Conservation (phyloP, 1,139 yeast genomes). For the Debaryomyces coudertii region DNA sequence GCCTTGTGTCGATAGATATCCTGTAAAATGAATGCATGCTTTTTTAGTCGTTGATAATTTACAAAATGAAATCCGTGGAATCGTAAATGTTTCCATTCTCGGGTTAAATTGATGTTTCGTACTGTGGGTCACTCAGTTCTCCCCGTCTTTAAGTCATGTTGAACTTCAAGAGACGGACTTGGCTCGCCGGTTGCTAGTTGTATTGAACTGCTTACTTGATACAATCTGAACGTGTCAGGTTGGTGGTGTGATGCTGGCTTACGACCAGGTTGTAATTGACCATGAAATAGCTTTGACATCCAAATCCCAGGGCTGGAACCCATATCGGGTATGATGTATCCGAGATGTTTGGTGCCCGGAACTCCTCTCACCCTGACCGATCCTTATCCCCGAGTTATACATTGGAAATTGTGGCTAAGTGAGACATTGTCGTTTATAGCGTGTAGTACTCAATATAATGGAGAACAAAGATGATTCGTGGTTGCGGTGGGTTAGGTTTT, state of each 20-base stretch:
- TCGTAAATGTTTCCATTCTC: not conserved
- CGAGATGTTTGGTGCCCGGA: not conserved
- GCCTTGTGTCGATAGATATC: not conserved
- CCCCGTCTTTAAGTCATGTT: not conserved
- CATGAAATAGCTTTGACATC: not conserved
- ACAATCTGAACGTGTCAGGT: not conserved
- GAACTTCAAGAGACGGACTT: no score
- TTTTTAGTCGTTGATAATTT: not conserved
- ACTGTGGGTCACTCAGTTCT: not conserved
- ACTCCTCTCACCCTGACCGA: not conserved
- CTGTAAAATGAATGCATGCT: not conserved
- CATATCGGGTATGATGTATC: slow-evolving; percentile 1
- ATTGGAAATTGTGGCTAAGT: not conserved
- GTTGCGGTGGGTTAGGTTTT: no score
- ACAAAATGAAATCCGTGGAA: not conserved
- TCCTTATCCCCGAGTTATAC: not conserved
- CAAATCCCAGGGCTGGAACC: slow-evolving; percentile 4
- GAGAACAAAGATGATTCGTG: no score
- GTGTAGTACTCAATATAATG: no score
- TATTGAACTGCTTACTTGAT: not conserved
- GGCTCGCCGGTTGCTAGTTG: no score
- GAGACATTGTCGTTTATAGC: no score
- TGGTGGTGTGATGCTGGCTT: not conserved
- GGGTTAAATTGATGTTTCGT: not conserved
- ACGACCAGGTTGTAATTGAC: not conserved